Conservation (phyloP, 2,329 filamentous ascomycete species). For the Nigrospora osmanthi region DNA sequence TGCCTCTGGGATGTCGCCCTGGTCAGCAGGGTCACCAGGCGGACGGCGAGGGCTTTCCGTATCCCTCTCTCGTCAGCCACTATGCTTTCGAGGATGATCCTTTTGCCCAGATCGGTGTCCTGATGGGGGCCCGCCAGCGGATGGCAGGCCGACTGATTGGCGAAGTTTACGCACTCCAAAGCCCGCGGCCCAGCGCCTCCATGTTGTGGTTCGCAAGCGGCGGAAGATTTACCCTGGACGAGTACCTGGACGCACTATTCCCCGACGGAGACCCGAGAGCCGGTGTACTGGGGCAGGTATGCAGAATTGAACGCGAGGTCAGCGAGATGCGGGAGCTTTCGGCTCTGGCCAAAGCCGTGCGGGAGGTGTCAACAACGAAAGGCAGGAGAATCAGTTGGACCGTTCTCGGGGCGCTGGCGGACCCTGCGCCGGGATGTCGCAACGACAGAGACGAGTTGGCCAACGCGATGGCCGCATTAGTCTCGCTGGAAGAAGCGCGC, state of each 20-base stretch:
- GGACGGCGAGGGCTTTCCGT: constrained; percentile 2
- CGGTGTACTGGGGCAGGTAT: constrained; percentile 22
- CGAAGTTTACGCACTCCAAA: constrained; percentile 27
- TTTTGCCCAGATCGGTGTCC: constrained; percentile 28
- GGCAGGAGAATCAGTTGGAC: constrained; percentile 32
- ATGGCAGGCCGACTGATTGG: constrained; percentile 29
- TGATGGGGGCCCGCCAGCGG: constrained; percentile 25
- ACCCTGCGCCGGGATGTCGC: constrained; percentile 6
- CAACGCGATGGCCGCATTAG: constrained; percentile 22
- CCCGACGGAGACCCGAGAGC: constrained; percentile 13
- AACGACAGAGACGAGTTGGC: constrained; percentile 22
- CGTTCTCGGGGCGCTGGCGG: constrained; percentile 24
- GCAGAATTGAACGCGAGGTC: constrained; percentile 29
- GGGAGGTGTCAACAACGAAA: constrained; percentile 8
- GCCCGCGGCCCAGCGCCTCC: constrained; percentile 1
- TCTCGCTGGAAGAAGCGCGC: constrained; percentile 12
- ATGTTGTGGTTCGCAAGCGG: constrained; percentile 8
- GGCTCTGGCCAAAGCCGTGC: constrained; percentile 25
- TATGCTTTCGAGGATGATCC: constrained; percentile 22
- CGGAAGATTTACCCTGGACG: constrained; percentile 17
- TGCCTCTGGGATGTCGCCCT: constrained; percentile 18
- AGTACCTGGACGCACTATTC: constrained; percentile 29
- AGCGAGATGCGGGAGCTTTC: constrained; percentile 33
- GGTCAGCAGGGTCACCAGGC: not conserved
- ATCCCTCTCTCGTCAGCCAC: constrained; percentile 10